phyloP scores from a whole-genome alignment of 805 yeast genomes.

The Barnettozyma botsteinii region DNA sequence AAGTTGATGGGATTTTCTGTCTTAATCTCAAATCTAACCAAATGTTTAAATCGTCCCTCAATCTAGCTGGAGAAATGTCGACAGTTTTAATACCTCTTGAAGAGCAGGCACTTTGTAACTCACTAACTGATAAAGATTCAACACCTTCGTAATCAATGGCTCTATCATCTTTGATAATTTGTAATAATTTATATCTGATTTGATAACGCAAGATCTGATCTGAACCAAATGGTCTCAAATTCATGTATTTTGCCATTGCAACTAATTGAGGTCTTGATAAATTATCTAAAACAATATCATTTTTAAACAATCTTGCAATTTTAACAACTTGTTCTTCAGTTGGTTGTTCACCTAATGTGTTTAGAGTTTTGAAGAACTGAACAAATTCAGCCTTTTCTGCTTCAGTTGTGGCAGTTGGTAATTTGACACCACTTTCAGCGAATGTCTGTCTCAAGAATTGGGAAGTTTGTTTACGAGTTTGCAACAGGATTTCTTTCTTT shows the following conservation, averaged over 20 bases:
- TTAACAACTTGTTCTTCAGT: constrained; percentile 64
- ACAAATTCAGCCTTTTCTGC: constrained; percentile 75
- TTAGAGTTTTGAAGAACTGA: constrained; percentile 67
- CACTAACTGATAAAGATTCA: constrained; percentile 68
- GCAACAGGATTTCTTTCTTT: constrained; percentile 49
- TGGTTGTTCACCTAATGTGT: constrained; percentile 55
- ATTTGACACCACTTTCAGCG: constrained; percentile 59
- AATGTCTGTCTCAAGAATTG: constrained; percentile 60
- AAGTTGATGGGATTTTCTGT: constrained; percentile 88
- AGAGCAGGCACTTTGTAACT: constrained; percentile 83
- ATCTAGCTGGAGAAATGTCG: constrained; percentile 72
- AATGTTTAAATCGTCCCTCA: constrained; percentile 73
- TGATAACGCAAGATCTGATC: constrained; percentile 88
- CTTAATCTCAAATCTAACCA: constrained; percentile 90
- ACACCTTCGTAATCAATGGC: constrained; percentile 94
- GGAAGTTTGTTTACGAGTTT: constrained; percentile 59
- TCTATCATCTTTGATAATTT: constrained; percentile 87
- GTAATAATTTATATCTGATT: constrained; percentile 85
- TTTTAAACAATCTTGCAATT: constrained; percentile 88
- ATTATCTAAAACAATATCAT: constrained; percentile 89
- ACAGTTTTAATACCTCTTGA: constrained; percentile 86
- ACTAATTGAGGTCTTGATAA: constrained; percentile 84
- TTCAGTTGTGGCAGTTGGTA: constrained; percentile 59
- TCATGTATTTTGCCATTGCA: constrained; percentile 90
- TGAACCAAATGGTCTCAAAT: constrained; percentile 87